These are phyloP conservation scores for Yamadazyma sp. DNA, from an alignment of 1,139 yeast species.

Conservation along the genomic window DNA sequence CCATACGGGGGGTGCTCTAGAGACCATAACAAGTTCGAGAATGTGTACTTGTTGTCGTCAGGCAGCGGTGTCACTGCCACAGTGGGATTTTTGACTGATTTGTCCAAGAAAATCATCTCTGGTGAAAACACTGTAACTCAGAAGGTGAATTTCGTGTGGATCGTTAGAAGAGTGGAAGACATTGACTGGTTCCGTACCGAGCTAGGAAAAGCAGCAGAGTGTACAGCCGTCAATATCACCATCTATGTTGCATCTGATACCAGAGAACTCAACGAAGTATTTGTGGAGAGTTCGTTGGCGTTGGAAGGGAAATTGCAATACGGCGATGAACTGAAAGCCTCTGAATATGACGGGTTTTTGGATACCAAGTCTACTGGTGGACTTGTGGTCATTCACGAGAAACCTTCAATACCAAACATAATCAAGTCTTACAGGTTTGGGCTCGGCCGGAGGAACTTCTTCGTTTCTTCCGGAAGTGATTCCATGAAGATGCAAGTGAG, in stretches of 20 bases:
- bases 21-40: conserved; percentile 50
- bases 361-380: background rate
- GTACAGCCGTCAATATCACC: conserved; percentile 25
- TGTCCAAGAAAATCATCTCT: conserved; percentile 18
- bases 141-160: conserved; percentile 50
- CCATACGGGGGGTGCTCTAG: conserved; percentile 64
- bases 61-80: conserved; percentile 62
- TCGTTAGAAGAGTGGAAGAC: conserved; percentile 35
- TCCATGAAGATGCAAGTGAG: conserved; percentile 47
- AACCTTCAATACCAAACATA: conserved; percentile 33
- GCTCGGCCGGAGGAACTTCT: conserved; percentile 40
- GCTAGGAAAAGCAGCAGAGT: conserved; percentile 26
- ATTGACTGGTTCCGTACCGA: conserved; percentile 50
- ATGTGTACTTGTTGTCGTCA: conserved; percentile 42
- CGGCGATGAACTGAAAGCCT: too few relatives aligned
- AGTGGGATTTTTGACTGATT: conserved; percentile 44
- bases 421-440: conserved; percentile 19
- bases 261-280: too few relatives aligned
- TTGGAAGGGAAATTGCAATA: too few relatives aligned
- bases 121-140: conserved; percentile 20
- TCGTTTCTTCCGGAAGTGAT: conserved; percentile 54
- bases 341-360: background rate
- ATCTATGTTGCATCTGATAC: conserved; percentile 19
- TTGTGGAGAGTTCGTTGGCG: too few relatives aligned
- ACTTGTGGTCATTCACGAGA: conserved; percentile 20